Conservation (phyloP, 257 asterid species). For the Nicotiana benthamiana region DNA sequence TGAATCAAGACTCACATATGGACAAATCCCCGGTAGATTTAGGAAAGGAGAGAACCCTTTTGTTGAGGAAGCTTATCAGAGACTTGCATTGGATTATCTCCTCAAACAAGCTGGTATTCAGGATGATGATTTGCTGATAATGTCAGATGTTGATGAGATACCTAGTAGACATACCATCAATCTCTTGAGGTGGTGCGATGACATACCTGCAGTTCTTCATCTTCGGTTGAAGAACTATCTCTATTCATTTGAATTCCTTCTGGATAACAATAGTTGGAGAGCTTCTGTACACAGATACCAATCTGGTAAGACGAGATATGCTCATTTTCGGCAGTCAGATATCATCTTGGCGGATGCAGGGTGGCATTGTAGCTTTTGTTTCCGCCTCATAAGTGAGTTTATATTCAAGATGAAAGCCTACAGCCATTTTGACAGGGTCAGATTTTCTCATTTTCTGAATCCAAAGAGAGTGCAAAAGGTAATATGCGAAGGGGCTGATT, state of each 20-base stretch:
- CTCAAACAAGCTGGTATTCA: constrained; percentile 77
- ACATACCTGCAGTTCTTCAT: constrained; percentile 58
- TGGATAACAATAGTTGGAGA: constrained; percentile 72
- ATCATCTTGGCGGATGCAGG: constrained; percentile 62
- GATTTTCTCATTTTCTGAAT: constrained; percentile 60
- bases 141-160: constrained; percentile 80
- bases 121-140: constrained; percentile 66
- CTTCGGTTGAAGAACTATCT: constrained; percentile 69
- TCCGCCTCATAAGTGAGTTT: constrained; percentile 56
- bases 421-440: constrained; percentile 69
- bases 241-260: constrained; percentile 71
- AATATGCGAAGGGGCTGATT: constrained; percentile 67
- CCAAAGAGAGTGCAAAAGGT: constrained; percentile 67
- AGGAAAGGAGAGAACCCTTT: constrained; percentile 72
- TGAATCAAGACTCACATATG: constrained; percentile 63
- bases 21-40: constrained; percentile 68
- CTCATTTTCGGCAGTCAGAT: constrained; percentile 75
- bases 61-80: constrained; percentile 77
- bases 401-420: constrained; percentile 82
- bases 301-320: constrained; percentile 70
- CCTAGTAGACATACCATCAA: constrained; percentile 70
- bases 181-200: constrained; percentile 82
- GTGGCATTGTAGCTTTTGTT: constrained; percentile 89
- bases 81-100: constrained; percentile 73
- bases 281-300: constrained; percentile 67